Base-by-base conservation (phyloP, 345 rosid species). In the Mangifera indica region DNA sequence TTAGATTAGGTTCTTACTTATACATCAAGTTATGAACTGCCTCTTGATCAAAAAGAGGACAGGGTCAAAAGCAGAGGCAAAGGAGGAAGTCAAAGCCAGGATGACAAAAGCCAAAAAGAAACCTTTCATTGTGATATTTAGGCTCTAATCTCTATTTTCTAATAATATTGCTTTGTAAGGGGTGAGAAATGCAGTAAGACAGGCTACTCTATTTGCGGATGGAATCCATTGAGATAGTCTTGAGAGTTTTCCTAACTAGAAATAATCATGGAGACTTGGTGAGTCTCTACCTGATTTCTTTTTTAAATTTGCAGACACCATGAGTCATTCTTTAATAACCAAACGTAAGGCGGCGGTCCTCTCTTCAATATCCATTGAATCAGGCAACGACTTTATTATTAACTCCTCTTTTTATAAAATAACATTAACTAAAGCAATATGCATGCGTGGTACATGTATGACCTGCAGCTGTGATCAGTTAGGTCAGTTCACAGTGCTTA, bases 11-110 rank as follows among this genome's bases (percentile, higher is more conserved):
- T n/a, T n/a, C n/a, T n/a, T n/a, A n/a, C n/a, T n/a, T n/a, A n/a
- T n/a, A n/a, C n/a, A n/a, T n/a, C n/a, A n/a, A n/a, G n/a, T n/a
- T n/a, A n/a, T n/a, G n/a, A n/a, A 29, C 32, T 1, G 32, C 32
- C 32, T 29, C 32, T 29, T 1, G 32, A 29, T 29, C 1, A 1
- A 29, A 29, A 29, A 29, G 32, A 3, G 32, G 32, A 29, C 32
- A 1, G 32, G 32, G 32, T 29, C 32, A 29, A 29, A 29, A 29
- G 32, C 3, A 3, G 32, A 29, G 32, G 32, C 65, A 20, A 62
- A n/a, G 0, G 55, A 24, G 51, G 48, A 48, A 15, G 77, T 63
- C 59, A 74, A 45, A 58, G 66, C 74, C 72, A 79, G 55, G 24
- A 73, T 17, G 59, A 59, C 69, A 24, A 65, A n/a, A 13, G n/a